phyloP scores from a whole-genome alignment of 78 protist species.

The Chrysochromulina parva region DNA sequence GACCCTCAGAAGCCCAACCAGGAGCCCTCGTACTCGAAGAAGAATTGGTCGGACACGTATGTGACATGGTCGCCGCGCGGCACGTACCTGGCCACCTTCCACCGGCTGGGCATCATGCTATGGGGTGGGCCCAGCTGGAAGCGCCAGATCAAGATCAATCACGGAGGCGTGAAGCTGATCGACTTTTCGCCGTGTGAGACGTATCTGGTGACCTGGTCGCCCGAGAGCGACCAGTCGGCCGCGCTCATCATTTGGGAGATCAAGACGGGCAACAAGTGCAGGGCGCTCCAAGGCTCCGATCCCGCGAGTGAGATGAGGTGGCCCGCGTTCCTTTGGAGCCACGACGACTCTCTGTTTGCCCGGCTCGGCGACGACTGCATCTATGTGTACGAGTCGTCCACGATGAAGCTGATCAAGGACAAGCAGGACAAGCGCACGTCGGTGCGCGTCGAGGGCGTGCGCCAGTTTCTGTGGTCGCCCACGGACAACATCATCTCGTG shows the following conservation, averaged over 20 bases:
- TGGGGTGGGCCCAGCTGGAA: slow-evolving; percentile 63
- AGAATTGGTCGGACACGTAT: slow-evolving; percentile 66
- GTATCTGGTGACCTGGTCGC: slow-evolving; percentile 71
- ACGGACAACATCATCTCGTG: slow-evolving; percentile 65
- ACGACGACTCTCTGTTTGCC: slow-evolving; percentile 78
- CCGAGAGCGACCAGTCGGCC: neutral
- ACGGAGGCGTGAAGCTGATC: slow-evolving; percentile 72
- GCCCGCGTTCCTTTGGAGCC: slow-evolving; percentile 73
- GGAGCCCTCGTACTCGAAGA: neutral
- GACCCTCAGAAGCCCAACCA: neutral
- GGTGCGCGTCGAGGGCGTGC: slow-evolving; percentile 27
- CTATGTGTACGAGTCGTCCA: slow-evolving; percentile 56
- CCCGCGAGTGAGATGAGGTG: slow-evolving; percentile 12
- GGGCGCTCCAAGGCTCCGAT: slow-evolving; percentile 34
- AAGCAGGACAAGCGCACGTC: neutral
- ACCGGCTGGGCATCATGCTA: slow-evolving; percentile 77
- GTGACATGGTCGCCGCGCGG: slow-evolving; percentile 90
- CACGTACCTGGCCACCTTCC: slow-evolving; percentile 85
- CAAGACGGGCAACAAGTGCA: slow-evolving; percentile 41
- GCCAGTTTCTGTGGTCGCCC: slow-evolving; percentile 82
- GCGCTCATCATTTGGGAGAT: slow-evolving; percentile 70
- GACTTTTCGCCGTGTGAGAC: slow-evolving; percentile 85
- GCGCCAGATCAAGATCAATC: slow-evolving; percentile 44
- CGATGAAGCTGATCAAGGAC: slow-evolving; percentile 53
- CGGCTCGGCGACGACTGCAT: slow-evolving; percentile 56